phyloP scores from a whole-genome alignment of 352 stramenopile species.

The Globisporangium perplexum region DNA sequence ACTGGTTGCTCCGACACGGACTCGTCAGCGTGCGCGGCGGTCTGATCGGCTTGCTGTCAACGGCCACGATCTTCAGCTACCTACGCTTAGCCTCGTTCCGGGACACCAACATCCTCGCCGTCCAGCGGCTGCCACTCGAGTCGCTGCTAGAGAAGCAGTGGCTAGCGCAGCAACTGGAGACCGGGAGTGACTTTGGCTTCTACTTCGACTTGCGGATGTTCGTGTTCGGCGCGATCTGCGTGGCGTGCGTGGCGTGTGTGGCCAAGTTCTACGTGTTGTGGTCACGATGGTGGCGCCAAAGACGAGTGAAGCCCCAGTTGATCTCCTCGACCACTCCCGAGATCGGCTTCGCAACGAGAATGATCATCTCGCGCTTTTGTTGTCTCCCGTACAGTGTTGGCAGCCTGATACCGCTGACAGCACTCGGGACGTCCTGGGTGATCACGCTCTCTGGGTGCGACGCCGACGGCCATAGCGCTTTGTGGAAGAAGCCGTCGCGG shows the following conservation, averaged over 20 bases:
- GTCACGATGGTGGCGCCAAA: neutral
- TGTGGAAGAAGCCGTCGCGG: neutral
- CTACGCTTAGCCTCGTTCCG: slow-evolving; percentile 1
- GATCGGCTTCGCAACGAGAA: neutral
- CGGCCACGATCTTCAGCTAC: slow-evolving; percentile 11
- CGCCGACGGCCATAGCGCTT: neutral
- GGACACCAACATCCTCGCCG: neutral
- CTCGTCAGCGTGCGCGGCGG: slow-evolving; percentile 8
- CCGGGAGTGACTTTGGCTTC: slow-evolving; percentile 8
- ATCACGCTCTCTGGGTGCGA: neutral
- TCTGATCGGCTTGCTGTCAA: slow-evolving; percentile 7
- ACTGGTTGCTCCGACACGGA: neutral
- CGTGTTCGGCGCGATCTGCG: no score
- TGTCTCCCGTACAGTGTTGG: slow-evolving; percentile 16
- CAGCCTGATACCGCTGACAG: slow-evolving; percentile 6
- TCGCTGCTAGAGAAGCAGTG: slow-evolving; percentile 1
- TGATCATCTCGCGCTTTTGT: slow-evolving; percentile 7
- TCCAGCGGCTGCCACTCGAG: neutral
- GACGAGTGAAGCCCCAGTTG: neutral
- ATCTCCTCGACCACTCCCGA: neutral
- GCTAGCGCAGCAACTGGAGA: neutral
- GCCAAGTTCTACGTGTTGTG: slow-evolving; percentile 2
- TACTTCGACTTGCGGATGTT: slow-evolving; percentile 7
- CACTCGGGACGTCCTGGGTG: slow-evolving; percentile 16
- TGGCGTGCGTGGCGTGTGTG: neutral